Conservation (phyloP, 768 basidiomycete genomes). For the Mycena olivaceomarginata region DNA sequence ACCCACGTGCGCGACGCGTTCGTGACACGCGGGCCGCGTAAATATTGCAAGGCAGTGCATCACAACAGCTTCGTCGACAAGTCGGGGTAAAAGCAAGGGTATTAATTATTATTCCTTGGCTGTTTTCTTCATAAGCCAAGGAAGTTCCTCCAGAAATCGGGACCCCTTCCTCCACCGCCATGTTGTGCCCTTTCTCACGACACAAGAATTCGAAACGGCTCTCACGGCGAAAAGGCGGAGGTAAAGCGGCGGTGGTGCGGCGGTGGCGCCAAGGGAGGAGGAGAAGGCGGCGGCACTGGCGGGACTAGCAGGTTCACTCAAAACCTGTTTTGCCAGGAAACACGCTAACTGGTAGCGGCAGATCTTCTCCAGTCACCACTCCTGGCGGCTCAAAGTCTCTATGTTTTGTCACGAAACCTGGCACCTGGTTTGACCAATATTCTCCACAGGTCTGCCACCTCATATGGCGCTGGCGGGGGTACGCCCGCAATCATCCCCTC, state of each 20-base stretch:
- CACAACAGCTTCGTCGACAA: constrained; percentile 18
- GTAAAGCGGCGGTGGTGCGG: constrained; percentile 1
- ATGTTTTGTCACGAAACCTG: neutral
- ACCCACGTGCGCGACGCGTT: neutral
- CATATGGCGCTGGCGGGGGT: constrained; percentile 59
- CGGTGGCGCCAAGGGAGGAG: constrained; percentile 6
- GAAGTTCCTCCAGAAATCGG: neutral
- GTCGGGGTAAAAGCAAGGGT: neutral
- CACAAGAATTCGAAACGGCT: constrained; percentile 16
- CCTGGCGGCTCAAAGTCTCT: constrained; percentile 28
- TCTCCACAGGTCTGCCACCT: constrained; percentile 42
- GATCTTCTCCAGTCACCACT: constrained; percentile 13
- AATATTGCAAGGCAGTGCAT: constrained; percentile 5
- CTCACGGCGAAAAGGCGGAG: constrained; percentile 37
- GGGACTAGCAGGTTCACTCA: no score
- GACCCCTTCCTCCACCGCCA: neutral
- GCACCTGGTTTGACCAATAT: neutral
- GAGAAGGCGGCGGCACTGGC: neutral
- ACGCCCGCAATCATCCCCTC: constrained; percentile 50
- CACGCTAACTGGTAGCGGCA: neutral
- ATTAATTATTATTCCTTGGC: no score
- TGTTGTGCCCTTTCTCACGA: constrained; percentile 40
- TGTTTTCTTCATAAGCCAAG: neutral
- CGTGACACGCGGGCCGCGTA: neutral
- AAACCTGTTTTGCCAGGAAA: no score